These are phyloP conservation scores for Oldenlandia corymbosa DNA, from an alignment of 257 asterid genomes.

Conservation along the genomic window DNA sequence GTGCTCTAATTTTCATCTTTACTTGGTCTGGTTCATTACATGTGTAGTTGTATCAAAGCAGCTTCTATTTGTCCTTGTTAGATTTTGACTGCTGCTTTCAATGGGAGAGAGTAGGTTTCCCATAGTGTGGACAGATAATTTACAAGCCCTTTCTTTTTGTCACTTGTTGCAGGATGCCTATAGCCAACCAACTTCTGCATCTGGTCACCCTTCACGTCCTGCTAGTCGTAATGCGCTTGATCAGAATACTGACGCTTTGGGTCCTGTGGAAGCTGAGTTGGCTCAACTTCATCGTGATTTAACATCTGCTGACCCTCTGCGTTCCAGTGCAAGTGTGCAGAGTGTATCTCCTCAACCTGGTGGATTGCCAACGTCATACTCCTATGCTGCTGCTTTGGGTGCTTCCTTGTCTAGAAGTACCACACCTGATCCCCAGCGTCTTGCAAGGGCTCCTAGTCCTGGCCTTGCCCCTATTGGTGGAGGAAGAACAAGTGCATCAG, in stretches of 20 bases:
- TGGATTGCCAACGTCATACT: constrained; percentile 54
- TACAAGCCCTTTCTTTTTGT: constrained; percentile 2
- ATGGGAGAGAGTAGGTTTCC: no score
- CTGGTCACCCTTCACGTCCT: constrained; percentile 79
- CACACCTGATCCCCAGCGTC: constrained; percentile 87
- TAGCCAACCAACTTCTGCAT: constrained; percentile 52
- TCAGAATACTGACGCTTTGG: constrained; percentile 41
- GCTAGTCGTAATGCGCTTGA: constrained; percentile 72
- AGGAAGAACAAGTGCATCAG: constrained; percentile 55
- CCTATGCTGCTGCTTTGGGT: constrained; percentile 92
- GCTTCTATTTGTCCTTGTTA: no score
- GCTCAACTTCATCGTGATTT: constrained; percentile 50
- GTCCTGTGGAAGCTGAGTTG: constrained; percentile 59
- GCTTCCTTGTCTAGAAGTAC: constrained; percentile 89
- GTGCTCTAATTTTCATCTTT: neutral
- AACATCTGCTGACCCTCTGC: constrained; percentile 41
- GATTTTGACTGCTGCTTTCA: no score
- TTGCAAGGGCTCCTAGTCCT: constrained; percentile 88
- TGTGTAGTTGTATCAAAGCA: neutral
- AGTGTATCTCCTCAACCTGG: constrained; percentile 48
- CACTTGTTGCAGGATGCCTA: constrained; percentile 66
- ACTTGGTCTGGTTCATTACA: neutral
- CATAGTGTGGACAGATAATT: constrained; percentile 1
- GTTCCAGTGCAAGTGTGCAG: constrained; percentile 41
- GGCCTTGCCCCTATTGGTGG: constrained; percentile 88